Base-by-base conservation (phyloP, 2,329 filamentous ascomycete species). In the Paraphoma sp. region DNA sequence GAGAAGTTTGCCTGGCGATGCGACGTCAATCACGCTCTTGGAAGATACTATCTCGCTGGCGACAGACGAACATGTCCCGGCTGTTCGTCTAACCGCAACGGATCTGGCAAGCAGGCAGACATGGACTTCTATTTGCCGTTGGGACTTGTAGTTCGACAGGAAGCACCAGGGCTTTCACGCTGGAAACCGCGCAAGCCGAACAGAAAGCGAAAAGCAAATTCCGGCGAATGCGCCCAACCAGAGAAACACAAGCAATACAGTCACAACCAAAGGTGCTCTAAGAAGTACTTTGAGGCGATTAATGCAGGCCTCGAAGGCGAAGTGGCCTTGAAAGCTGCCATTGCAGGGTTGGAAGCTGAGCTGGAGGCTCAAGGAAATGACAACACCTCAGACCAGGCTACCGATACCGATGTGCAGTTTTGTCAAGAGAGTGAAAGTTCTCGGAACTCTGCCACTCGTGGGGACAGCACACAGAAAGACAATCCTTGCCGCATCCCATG, bases 101-200 rank as follows among this genome's bases (percentile, higher is more conserved):
- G 68, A 0, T 2, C 2, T 10, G 66, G 53, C 1, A 68, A 56
- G 40, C 48, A 56, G 3, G 8, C 42, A 4, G 10, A 29, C 0
- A 71, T 73, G 69, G 71, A 71, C 46, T 73, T 73, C 29, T 72
- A 65, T 41, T 42, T 73, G 11, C 65, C 65, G 1, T 6, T 28
- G 1, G 63, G 68, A 6, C 36, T 54, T 10, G 45, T 63, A 0
- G 58, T 68, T 14, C 49, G 65, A 11, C 69, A 73, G 48, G 59
- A 66, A 12, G 62, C 65, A 1, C 54, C 45, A 2, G 53, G 38
- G 0, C 23, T 68, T 6, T 56, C 55, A 0, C 51, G 56, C 5
- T 73, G 62, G 58, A 60, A 59, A 28, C 64, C 69, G 6, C 51
- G 64, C 2, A 61, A 51, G 42, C 62, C 64, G 6, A 62, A 71